Conservation (phyloP, 257 asterid genomes). For the Linaria vulgaris region DNA sequence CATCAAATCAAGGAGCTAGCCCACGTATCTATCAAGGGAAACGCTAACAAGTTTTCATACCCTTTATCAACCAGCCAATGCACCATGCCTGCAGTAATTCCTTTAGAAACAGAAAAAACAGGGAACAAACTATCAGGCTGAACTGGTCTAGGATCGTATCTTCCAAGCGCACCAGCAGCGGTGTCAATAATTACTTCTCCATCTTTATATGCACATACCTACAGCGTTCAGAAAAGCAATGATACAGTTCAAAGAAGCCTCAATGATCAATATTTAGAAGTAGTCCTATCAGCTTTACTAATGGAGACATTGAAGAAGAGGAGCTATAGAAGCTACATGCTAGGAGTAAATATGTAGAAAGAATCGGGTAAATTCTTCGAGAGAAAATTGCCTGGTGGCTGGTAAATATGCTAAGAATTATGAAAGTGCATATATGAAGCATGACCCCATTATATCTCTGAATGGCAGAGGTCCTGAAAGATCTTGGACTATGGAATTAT, state of each 20-base stretch:
- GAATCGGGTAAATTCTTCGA: no score
- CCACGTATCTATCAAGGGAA: conserved; percentile 21
- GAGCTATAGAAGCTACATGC: neutral
- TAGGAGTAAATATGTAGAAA: conserved; percentile 1
- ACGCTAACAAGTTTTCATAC: conserved; percentile 45
- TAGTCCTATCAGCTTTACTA: no score
- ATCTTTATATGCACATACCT: conserved; percentile 98
- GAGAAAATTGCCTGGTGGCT: conserved; percentile 14
- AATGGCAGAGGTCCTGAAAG: neutral
- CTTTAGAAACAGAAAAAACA: conserved; percentile 90
- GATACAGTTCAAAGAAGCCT: conserved; percentile 6
- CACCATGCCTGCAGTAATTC: conserved; percentile 87
- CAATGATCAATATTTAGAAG: neutral
- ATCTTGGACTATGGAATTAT: conserved; percentile 13
- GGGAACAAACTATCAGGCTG: conserved; percentile 96
- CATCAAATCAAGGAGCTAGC: conserved; percentile 22
- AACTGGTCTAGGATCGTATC: conserved; percentile 98
- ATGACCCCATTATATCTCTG: neutral
- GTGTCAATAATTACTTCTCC: conserved; percentile 96
- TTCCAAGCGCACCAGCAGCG: conserved; percentile 95
- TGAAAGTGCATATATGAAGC: conserved; percentile 12
- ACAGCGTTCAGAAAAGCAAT: conserved; percentile 15
- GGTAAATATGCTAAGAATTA: neutral
- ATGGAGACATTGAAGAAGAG: neutral
- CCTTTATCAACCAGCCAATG: conserved; percentile 94